Evolutionary conservation across 2,329 filamentous ascomycete genomes (phyloP).

Genomic region (Catunica adiposa): DNA sequence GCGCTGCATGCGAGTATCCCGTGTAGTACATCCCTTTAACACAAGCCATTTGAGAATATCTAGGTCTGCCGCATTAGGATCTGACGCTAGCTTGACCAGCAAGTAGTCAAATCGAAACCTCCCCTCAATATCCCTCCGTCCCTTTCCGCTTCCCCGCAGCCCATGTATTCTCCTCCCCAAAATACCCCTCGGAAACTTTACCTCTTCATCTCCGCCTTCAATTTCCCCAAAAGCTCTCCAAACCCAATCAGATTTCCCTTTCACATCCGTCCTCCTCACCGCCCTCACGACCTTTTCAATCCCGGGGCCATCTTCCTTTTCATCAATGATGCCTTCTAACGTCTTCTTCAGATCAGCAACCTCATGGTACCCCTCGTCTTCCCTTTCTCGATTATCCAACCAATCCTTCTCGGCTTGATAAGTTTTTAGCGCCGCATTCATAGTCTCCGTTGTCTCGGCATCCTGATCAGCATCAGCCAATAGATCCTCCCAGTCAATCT

Average conservation of each 20-base stretch:
- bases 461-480: constrained; percentile 9
- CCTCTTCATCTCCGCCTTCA: neutral
- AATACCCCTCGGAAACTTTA: neutral
- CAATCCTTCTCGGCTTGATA: neutral
- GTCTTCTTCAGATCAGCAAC: constrained; percentile 7
- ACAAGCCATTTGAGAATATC: constrained; percentile 48
- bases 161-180: neutral
- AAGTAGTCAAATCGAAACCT: neutral
- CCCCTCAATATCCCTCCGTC: neutral
- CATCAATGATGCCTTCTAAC: constrained; percentile 3
- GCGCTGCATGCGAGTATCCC: neutral
- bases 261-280: constrained; percentile 2
- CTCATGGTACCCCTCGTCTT: neutral
- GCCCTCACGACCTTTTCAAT: constrained; percentile 14
- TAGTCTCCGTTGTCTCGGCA: neutral
- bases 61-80: neutral
- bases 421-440: neutral
- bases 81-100: neutral
- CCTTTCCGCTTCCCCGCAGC: neutral
- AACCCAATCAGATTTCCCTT: neutral
- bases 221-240: constrained; percentile 8
- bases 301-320: constrained; percentile 10
- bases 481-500: constrained; percentile 3
- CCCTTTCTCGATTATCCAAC: neutral
- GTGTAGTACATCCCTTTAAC: constrained; percentile 31